phyloP scores from a whole-genome alignment of 2,329 filamentous ascomycete species.

The Ceratocystis ficicola region DNA sequence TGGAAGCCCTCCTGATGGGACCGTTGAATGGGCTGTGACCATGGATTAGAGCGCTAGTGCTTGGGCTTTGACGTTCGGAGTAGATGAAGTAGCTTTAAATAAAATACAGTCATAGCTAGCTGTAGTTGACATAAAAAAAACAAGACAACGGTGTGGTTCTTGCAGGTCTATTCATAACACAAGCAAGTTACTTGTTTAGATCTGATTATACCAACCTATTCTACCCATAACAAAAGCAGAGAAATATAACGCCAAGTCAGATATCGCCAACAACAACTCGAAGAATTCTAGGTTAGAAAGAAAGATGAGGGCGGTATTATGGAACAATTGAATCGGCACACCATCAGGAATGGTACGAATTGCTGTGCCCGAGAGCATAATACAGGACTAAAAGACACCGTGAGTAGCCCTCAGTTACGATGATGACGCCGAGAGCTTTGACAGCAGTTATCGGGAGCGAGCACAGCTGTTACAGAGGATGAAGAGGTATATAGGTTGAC shows the following conservation, averaged over 20 bases:
- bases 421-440: not conserved
- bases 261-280: conserved; percentile 16
- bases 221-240: conserved; percentile 18
- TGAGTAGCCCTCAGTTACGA: not conserved
- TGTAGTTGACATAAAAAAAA: conserved; percentile 2
- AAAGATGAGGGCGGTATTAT: not conserved
- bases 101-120: not conserved
- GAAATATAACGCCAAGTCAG: conserved; percentile 20
- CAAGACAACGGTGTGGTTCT: conserved; percentile 6
- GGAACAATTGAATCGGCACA: not conserved
- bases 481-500: not conserved
- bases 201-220: conserved; percentile 15
- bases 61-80: no score
- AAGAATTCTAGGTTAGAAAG: conserved; percentile 17
- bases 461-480: not conserved
- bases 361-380: not conserved
- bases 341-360: not conserved
- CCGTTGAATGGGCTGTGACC: conserved; percentile 19
- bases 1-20: conserved; percentile 67
- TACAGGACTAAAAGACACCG: not conserved
- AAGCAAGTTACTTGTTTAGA: conserved; percentile 9
- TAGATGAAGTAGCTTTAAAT: not conserved
- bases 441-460: not conserved
- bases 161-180: conserved; percentile 10
- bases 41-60: not conserved